These are phyloP conservation scores for Paramecium biaurelia DNA, from an alignment of 73 alveolate genomes.

Conservation along the genomic window DNA sequence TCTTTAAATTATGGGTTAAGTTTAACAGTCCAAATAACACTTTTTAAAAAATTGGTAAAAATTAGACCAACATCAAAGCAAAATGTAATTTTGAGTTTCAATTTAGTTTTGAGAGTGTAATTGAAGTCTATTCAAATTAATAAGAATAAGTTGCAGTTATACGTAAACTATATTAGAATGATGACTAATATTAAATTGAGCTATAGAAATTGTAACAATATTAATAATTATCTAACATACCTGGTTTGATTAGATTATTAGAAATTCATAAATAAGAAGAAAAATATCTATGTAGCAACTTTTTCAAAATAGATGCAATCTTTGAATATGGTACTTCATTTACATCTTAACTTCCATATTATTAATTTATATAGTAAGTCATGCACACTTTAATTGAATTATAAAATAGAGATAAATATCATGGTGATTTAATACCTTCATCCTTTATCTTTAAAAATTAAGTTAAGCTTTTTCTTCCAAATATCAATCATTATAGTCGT, in stretches of 20 bases:
- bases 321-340: background rate
- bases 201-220: background rate
- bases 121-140: slow-evolving; percentile 6
- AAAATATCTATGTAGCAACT: background rate
- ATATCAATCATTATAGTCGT: background rate
- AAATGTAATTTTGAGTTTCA: slow-evolving; percentile 14
- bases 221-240: background rate
- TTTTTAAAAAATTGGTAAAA: slow-evolving; percentile 12
- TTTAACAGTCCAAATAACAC: background rate
- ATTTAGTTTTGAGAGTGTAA: background rate
- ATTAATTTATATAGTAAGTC: background rate
- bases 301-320: slow-evolving; percentile 4
- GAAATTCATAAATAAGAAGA: slow-evolving; percentile 25
- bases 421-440: slow-evolving; percentile 24
- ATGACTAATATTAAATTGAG: background rate
- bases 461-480: background rate
- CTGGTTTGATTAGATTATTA: background rate
- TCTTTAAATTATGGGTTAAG: slow-evolving; percentile 26
- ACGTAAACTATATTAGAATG: background rate
- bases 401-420: slow-evolving; percentile 28
- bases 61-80: background rate
- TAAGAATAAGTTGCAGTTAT: slow-evolving; percentile 7
- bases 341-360: background rate
- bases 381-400: slow-evolving; percentile 9
- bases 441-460: background rate